phyloP scores from a whole-genome alignment of 441 rosid genomes.

The Brassica hybrid region DNA sequence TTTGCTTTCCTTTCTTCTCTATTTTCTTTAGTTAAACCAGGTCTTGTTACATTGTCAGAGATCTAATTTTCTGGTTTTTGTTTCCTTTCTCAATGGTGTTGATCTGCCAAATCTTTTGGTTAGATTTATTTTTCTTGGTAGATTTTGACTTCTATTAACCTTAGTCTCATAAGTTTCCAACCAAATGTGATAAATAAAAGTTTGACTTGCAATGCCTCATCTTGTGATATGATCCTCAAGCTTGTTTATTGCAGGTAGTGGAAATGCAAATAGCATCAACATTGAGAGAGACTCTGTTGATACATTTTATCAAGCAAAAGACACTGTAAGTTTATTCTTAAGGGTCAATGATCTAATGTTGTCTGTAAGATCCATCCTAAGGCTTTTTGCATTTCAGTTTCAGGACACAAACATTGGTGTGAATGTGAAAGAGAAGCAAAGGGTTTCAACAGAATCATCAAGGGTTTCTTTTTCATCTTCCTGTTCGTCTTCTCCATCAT shows the following conservation, averaged over 20 bases:
- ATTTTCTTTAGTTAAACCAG: not conserved
- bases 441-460: conserved; percentile 71
- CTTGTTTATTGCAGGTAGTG: conserved; percentile 24
- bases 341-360: not conserved
- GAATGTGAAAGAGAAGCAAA: conserved; percentile 62
- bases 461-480: conserved; percentile 83
- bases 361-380: conserved; percentile 27
- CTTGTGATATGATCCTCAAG: conserved; percentile 1
- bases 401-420: conserved; percentile 57
- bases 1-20: conserved; percentile 6
- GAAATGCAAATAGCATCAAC: conserved; percentile 12
- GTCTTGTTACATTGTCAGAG: conserved; percentile 23
- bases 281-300: conserved; percentile 26
- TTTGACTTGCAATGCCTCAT: conserved; percentile 24
- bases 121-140: conserved; percentile 21
- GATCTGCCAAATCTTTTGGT: conserved; percentile 38
- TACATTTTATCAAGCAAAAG: conserved; percentile 17
- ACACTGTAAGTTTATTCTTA: conserved; percentile 26
- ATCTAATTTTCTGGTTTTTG: conserved; percentile 24
- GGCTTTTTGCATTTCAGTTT: conserved; percentile 36
- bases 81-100: conserved; percentile 31
- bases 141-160: conserved; percentile 24
- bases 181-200: conserved; percentile 28
- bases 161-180: conserved; percentile 9
- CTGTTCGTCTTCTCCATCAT: conserved; percentile 81